These are phyloP conservation scores for Tylopilus subfusipes DNA, from an alignment of 768 basidiomycete genomes.

Conservation along the genomic window DNA sequence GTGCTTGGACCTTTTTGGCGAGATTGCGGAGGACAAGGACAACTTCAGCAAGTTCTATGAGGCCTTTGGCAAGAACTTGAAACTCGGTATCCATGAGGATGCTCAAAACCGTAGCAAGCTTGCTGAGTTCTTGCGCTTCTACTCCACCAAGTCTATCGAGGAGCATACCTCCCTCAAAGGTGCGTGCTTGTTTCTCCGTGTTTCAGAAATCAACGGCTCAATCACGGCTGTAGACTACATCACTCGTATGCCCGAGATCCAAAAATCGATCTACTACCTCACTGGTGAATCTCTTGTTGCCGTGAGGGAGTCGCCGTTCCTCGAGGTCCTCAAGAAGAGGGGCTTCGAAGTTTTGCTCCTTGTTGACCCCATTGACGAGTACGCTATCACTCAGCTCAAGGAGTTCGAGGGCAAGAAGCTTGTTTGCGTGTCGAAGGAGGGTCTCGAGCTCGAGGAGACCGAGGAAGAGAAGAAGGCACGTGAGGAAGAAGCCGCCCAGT, in stretches of 20 bases:
- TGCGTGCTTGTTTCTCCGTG: slow-evolving; percentile 30
- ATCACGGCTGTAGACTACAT: slow-evolving; percentile 73
- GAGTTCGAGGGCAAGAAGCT: slow-evolving; percentile 99
- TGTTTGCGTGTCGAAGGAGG: slow-evolving; percentile 97
- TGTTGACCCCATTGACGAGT: slow-evolving; percentile 98
- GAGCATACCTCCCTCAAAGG: slow-evolving; percentile 94
- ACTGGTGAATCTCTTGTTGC: slow-evolving; percentile 95
- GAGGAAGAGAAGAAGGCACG: slow-evolving; percentile 93
- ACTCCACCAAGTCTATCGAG: slow-evolving; percentile 89
- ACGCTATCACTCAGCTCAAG: slow-evolving; percentile 97
- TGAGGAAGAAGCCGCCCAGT: slow-evolving; percentile 82
- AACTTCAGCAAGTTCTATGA: slow-evolving; percentile 97
- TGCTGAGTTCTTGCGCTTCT: slow-evolving; percentile 98
- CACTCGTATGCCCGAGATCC: slow-evolving; percentile 98
- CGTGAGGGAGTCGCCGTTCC: slow-evolving; percentile 94
- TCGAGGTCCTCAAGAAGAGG: slow-evolving; percentile 99
- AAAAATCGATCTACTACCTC: slow-evolving; percentile 99
- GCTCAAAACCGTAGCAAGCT: slow-evolving; percentile 99
- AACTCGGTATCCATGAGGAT: slow-evolving; percentile 99
- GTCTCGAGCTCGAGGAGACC: slow-evolving; percentile 98
- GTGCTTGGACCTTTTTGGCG: slow-evolving; percentile 87
- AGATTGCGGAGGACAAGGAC: slow-evolving; percentile 99
- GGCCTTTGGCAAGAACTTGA: slow-evolving; percentile 98
- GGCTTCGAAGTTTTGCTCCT: slow-evolving; percentile 97
- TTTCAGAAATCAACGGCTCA: not conserved